Evolutionary conservation across 1,139 yeast species (phyloP).

Genomic region (Yamadazyma jaroonii): DNA sequence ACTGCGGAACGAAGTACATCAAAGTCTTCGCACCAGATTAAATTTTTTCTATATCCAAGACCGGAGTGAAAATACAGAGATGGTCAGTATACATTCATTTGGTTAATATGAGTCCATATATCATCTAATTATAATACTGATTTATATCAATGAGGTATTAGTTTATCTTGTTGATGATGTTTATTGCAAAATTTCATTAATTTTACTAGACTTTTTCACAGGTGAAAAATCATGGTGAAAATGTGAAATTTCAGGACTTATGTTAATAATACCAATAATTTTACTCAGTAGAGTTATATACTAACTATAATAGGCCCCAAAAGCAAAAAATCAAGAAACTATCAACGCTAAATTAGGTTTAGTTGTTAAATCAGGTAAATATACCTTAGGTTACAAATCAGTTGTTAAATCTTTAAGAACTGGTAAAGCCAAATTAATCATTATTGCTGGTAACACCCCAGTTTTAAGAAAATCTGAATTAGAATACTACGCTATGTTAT

Average conservation of each 20-base stretch:
- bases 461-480: conserved; percentile 99
- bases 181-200: too few relatives aligned
- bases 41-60: conserved; percentile 33
- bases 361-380: conserved; percentile 98
- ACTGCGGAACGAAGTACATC: conserved; percentile 1
- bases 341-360: conserved; percentile 98
- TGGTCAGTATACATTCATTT: conserved; percentile 66
- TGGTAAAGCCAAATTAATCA: conserved; percentile 98
- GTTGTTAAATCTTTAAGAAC: conserved; percentile 98
- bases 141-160: too few relatives aligned
- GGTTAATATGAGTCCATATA: background rate
- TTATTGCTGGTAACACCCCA: conserved; percentile 99
- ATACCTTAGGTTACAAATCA: conserved; percentile 99
- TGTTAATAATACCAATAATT: too few relatives aligned
- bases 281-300: conserved; percentile 8
- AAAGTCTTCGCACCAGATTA: conserved; percentile 3
- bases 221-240: too few relatives aligned
- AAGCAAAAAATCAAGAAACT: conserved; percentile 85
- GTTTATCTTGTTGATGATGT: too few relatives aligned
- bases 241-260: too few relatives aligned
- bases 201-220: too few relatives aligned
- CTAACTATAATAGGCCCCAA: conserved; percentile 80
- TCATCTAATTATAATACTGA: too few relatives aligned
- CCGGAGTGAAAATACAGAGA: conserved; percentile 99
- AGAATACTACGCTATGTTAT: conserved; percentile 99